These are phyloP conservation scores for Huntiella decipiens DNA, from an alignment of 2,329 filamentous ascomycete species.

Conservation along the genomic window DNA sequence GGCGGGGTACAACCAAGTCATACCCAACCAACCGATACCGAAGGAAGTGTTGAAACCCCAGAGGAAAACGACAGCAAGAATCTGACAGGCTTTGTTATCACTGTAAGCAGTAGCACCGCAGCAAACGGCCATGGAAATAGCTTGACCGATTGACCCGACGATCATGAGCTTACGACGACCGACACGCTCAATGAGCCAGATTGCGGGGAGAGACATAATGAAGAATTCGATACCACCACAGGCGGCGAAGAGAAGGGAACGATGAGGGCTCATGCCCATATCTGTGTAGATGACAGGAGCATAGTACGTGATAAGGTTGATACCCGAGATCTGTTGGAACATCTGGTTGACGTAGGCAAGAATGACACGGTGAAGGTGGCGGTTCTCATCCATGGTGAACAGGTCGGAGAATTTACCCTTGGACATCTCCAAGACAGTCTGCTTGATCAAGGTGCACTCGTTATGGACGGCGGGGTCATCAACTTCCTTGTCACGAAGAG, in stretches of 20 bases:
- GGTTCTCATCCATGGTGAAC: slow-evolving; percentile 36
- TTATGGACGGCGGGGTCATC: slow-evolving; percentile 38
- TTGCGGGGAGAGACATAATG: slow-evolving; percentile 26
- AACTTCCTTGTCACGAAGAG: slow-evolving; percentile 32
- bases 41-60: slow-evolving; percentile 44
- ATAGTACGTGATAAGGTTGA: slow-evolving; percentile 45
- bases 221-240: slow-evolving; percentile 27
- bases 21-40: slow-evolving; percentile 23
- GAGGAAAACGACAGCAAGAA: slow-evolving; percentile 46
- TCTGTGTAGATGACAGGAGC: slow-evolving; percentile 37
- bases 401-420: slow-evolving; percentile 35
- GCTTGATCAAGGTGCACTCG: slow-evolving; percentile 41
- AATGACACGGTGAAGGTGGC: slow-evolving; percentile 33
- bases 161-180: slow-evolving; percentile 55
- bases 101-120: slow-evolving; percentile 25
- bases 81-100: slow-evolving; percentile 25
- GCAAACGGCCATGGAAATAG: slow-evolving; percentile 39
- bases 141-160: slow-evolving; percentile 42
- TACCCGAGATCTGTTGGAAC: slow-evolving; percentile 46
- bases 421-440: slow-evolving; percentile 46
- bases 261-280: slow-evolving; percentile 26
- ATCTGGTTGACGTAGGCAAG: slow-evolving; percentile 44
- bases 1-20: slow-evolving; percentile 45
- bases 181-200: slow-evolving; percentile 45
- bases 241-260: slow-evolving; percentile 31